Evolutionary conservation across 768 basidiomycete genomes (phyloP).

Genomic region (Lactarius hengduanensis): DNA sequence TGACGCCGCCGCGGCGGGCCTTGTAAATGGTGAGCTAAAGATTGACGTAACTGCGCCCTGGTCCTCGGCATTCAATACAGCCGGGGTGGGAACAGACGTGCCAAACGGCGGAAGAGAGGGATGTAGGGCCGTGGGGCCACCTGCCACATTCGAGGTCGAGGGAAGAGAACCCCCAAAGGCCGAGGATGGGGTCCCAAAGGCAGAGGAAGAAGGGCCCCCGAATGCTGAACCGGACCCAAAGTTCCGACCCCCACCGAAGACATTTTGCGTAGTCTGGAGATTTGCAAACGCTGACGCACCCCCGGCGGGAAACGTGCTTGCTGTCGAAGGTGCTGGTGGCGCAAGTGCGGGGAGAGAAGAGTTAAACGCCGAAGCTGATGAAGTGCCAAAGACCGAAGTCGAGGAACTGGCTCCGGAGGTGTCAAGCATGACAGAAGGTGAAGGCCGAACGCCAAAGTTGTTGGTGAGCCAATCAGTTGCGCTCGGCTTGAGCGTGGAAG

Average conservation of each 20-base stretch:
- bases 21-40: conserved; percentile 15
- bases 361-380: conserved; percentile 23
- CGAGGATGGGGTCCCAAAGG: conserved; percentile 27
- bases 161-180: not conserved
- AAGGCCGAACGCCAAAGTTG: conserved; percentile 35
- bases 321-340: conserved; percentile 14
- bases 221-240: conserved; percentile 30
- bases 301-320: not conserved
- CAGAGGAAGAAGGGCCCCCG: conserved; percentile 26
- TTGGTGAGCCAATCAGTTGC: conserved; percentile 38
- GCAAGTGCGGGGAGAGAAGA: conserved; percentile 25
- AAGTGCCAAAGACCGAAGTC: conserved; percentile 30
- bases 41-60: not conserved
- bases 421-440: conserved; percentile 27
- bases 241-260: conserved; percentile 35
- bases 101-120: conserved; percentile 15
- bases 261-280: conserved; percentile 37
- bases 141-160: not conserved
- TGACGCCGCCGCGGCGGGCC: not conserved
- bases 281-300: conserved; percentile 36
- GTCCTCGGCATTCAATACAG: conserved; percentile 2
- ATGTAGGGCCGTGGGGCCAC: not conserved
- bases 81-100: conserved; percentile 11
- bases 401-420: conserved; percentile 15
- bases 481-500: conserved; percentile 31